phyloP scores from a whole-genome alignment of 805 yeast species.

The Metschnikowia proteae region DNA sequence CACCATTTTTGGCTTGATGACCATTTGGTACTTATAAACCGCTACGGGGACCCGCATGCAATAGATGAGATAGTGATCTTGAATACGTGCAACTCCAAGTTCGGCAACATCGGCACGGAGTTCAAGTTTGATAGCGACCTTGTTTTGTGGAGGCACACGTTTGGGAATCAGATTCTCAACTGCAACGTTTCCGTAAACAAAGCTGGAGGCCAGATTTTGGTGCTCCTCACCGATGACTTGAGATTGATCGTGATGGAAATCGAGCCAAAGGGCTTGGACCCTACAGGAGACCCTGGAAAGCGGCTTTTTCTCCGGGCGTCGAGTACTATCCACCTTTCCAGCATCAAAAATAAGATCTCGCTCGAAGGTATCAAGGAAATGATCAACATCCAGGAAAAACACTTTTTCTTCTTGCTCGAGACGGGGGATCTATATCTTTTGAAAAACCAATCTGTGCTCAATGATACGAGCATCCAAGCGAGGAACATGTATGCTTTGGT shows the following conservation, averaged over 20 bases:
- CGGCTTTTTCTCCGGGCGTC: slow-evolving; percentile 10
- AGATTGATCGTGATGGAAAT: slow-evolving; percentile 28
- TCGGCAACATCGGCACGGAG: slow-evolving; percentile 29
- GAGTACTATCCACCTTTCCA: slow-evolving; percentile 34
- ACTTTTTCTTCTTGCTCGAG: slow-evolving; percentile 33
- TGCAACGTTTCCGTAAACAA: slow-evolving; percentile 14
- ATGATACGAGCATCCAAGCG: slow-evolving; percentile 9
- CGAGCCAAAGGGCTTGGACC: slow-evolving; percentile 5
- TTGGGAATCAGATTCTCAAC: slow-evolving; percentile 22
- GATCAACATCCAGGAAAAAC: slow-evolving; percentile 25
- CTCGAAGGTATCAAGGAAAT: slow-evolving; percentile 23
- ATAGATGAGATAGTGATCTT: slow-evolving; percentile 37
- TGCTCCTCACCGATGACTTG: slow-evolving; percentile 29
- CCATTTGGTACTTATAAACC: slow-evolving; percentile 32
- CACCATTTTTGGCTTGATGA: slow-evolving; percentile 35
- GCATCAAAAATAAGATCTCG: slow-evolving; percentile 26
- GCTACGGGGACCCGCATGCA: slow-evolving; percentile 20
- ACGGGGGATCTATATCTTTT: slow-evolving; percentile 40
- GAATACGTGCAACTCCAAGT: slow-evolving; percentile 28
- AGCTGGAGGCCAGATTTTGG: slow-evolving; percentile 12
- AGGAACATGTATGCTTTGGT: slow-evolving; percentile 36
- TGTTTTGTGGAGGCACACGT: slow-evolving; percentile 38
- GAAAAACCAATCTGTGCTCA: slow-evolving; percentile 25
- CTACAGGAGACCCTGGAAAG: slow-evolving; percentile 6
- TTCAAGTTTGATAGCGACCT: slow-evolving; percentile 37